Evolutionary conservation across 257 asterid species (phyloP).

Genomic region (Penstemon eatonii): DNA sequence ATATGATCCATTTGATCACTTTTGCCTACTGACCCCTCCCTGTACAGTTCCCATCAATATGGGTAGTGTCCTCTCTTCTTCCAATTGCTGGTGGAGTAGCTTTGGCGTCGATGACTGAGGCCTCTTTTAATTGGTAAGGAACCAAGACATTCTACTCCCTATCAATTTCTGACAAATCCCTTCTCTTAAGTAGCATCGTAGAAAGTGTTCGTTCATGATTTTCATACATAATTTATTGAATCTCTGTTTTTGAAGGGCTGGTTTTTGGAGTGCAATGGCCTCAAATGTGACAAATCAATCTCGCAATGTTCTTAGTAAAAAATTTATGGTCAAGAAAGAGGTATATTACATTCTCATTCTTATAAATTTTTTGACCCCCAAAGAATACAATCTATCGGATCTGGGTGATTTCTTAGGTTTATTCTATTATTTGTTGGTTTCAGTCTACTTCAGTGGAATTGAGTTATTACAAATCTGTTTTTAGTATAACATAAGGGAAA

Average conservation of each 20-base stretch:
- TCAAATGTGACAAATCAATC: constrained; percentile 94
- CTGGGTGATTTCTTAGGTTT: neutral
- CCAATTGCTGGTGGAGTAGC: constrained; percentile 95
- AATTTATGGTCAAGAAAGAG: constrained; percentile 92
- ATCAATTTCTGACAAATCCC: constrained; percentile 14
- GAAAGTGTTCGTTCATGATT: constrained; percentile 11
- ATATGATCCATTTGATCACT: constrained; percentile 2
- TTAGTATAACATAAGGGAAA: neutral
- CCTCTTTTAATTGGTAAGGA: constrained; percentile 80
- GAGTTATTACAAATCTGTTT: constrained; percentile 5
- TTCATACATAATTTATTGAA: constrained; percentile 15
- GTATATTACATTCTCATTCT: constrained; percentile 33
- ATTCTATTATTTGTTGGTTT: constrained; percentile 9
- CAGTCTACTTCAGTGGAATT: constrained; percentile 4
- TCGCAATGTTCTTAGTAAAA: constrained; percentile 95
- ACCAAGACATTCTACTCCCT: constrained; percentile 16
- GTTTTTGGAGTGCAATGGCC: constrained; percentile 99
- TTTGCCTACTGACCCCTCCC: constrained; percentile 17
- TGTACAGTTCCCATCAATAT: constrained; percentile 70
- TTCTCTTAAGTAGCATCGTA: constrained; percentile 18
- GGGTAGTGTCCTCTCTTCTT: constrained; percentile 87
- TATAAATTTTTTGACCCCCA: neutral
- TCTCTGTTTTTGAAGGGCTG: constrained; percentile 61
- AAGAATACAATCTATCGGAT: neutral
- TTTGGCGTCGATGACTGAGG: constrained; percentile 90